Base-by-base conservation (phyloP, 1,139 yeast species). In the Yamadazyma jaroonii region DNA sequence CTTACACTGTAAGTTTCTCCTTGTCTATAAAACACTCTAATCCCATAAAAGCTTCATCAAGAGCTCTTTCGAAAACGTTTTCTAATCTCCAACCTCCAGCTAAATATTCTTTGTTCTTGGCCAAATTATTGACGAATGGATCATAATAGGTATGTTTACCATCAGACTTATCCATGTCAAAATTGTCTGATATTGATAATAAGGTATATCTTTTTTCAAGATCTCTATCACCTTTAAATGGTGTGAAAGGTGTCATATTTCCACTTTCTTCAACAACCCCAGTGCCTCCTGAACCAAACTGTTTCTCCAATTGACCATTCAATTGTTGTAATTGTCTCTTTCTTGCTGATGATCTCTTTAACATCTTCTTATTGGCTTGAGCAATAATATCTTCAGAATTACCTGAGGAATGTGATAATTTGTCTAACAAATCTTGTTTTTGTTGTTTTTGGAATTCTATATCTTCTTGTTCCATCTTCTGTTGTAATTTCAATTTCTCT, bases 21-120 rank as follows among this genome's bases (percentile, higher is more conserved):
- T 68, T 70, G 38, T 79, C 82, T 30, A 92, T 75, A 42, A 82
- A 72, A 58, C 96, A 88, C 13, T 88, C 92, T 42, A 92, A 67
- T 0, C 97, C 97, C 64, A 82, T 78, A 52, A 90, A 90, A 9
- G 97, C 97, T 49, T 85, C 94, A 43, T 85, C 86, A 37, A 92
- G 65, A 5, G 94, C 83, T 49, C 94, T 77, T 48, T 80, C 80
- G 53, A 82, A 86, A 11, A 86, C 90, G 25, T 66, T 68, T 36
- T 78, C 77, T 26, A 85, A 64, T 45, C 82, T 74, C 76, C 90
- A 89, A 2, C 98, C 98, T 13, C 95, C 82, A 2, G 96, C 97
- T 49, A 77, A 72, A 53, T 74, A 88, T 46, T 83, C 88, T 40
- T 78, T 76, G 54, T 84, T 83, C 34, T 68, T 72, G 26, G 78